Conservation (phyloP, 768 basidiomycete genomes). For the Calocera viscosa region DNA sequence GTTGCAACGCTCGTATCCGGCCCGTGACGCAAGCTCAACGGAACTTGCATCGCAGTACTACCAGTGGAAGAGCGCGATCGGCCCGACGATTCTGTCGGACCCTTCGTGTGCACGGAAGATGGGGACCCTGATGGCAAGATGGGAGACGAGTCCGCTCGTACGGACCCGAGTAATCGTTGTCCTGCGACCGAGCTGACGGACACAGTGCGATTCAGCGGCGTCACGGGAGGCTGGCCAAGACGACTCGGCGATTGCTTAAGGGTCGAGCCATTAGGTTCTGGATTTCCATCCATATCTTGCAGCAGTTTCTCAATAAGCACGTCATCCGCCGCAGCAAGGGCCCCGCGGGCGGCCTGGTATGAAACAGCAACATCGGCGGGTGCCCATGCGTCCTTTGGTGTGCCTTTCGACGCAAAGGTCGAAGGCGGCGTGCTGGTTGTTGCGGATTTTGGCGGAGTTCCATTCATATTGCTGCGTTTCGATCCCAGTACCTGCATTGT, state of each 20-base stretch:
- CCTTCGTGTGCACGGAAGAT: background rate
- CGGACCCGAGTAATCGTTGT: background rate
- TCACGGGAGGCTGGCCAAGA: background rate
- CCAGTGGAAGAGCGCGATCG: background rate
- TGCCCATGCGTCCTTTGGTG: background rate
- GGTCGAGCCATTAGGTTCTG: too few relatives aligned
- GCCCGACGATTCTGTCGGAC: background rate
- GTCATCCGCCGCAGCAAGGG: background rate
- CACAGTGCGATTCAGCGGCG: background rate
- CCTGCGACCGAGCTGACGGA: background rate
- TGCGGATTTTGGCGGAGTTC: background rate
- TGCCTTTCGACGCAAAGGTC: background rate
- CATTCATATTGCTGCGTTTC: constrained; percentile 24
- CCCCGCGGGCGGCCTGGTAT: background rate
- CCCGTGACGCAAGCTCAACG: background rate
- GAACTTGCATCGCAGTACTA: background rate
- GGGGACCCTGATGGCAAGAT: background rate
- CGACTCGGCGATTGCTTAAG: background rate
- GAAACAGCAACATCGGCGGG: background rate
- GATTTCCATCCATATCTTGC: background rate
- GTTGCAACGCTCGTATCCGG: background rate
- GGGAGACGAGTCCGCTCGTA: background rate
- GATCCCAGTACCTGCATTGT: constrained; percentile 50
- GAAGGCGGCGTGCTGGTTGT: background rate
- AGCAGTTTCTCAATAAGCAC: background rate